Evolutionary conservation across 2,329 filamentous ascomycete species (phyloP).

Genomic region (Xylaria sp.): DNA sequence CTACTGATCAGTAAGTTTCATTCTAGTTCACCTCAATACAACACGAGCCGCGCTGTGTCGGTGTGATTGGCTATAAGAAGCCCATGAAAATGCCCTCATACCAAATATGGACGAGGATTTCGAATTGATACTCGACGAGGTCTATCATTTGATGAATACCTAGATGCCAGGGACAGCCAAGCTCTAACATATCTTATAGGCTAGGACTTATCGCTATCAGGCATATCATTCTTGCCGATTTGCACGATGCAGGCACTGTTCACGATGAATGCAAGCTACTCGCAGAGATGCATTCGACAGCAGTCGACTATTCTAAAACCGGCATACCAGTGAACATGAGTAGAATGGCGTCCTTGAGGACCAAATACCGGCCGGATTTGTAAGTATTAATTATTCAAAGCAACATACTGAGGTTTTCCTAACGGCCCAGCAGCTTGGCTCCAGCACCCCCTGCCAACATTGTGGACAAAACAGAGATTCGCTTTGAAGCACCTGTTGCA

Average conservation of each 20-base stretch:
- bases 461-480: slow-evolving; percentile 58
- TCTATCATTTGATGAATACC: neutral
- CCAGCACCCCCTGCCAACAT: slow-evolving; percentile 58
- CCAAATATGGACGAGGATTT: neutral
- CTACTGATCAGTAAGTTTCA: slow-evolving; percentile 47
- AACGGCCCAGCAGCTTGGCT: slow-evolving; percentile 53
- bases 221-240: slow-evolving; percentile 74
- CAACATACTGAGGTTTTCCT: slow-evolving; percentile 2
- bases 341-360: slow-evolving; percentile 55
- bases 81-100: neutral
- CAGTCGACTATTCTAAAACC: slow-evolving; percentile 81
- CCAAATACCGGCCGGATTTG: slow-evolving; percentile 64
- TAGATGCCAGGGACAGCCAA: neutral
- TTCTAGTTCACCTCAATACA: neutral
- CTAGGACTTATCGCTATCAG: slow-evolving; percentile 67
- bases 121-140: neutral
- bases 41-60: neutral
- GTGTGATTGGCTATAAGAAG: neutral
- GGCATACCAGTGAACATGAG: slow-evolving; percentile 67
- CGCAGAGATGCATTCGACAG: slow-evolving; percentile 74
- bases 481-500: slow-evolving; percentile 50
- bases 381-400: slow-evolving; percentile 50
- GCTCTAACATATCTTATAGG: slow-evolving; percentile 27
- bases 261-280: slow-evolving; percentile 64
- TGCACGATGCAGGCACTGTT: slow-evolving; percentile 61